Conservation (phyloP, 257 asterid species). For the Prunella vulgaris region DNA sequence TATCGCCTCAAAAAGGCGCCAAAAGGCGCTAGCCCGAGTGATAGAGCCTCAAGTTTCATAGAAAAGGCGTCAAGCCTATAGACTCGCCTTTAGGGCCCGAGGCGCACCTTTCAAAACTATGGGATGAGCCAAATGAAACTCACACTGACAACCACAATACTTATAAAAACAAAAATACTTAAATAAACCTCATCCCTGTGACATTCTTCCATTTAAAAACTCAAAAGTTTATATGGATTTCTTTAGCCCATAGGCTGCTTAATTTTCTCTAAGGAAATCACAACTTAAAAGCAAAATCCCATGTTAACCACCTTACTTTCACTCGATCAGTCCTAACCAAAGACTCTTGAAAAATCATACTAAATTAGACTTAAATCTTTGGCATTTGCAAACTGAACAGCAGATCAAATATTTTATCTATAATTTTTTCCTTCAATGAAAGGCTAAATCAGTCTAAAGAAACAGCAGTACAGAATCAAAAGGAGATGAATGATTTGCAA, state of each 20-base stretch:
- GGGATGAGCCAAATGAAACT: neutral
- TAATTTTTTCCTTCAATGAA: neutral
- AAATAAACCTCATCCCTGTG: neutral
- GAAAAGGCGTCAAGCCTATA: too few species aligned
- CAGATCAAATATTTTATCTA: neutral
- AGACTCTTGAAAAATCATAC: neutral
- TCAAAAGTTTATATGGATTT: neutral
- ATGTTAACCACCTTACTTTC: conserved; percentile 1
- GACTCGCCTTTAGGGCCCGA: too few species aligned
- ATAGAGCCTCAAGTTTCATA: too few species aligned
- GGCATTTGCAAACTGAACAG: neutral
- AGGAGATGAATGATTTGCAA: neutral
- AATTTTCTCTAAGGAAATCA: neutral
- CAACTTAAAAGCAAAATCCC: conserved; percentile 1
- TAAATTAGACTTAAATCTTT: neutral
- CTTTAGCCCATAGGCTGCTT: neutral
- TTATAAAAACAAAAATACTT: neutral
- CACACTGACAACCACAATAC: neutral
- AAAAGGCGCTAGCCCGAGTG: too few species aligned
- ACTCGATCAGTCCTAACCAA: neutral
- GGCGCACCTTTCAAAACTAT: too few species aligned
- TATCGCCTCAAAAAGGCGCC: too few species aligned
- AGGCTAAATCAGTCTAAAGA: neutral
- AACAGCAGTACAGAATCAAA: neutral
- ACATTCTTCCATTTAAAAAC: neutral